phyloP scores from a whole-genome alignment of 371 early-diverging fungal species.

The Mortierella sp. region DNA sequence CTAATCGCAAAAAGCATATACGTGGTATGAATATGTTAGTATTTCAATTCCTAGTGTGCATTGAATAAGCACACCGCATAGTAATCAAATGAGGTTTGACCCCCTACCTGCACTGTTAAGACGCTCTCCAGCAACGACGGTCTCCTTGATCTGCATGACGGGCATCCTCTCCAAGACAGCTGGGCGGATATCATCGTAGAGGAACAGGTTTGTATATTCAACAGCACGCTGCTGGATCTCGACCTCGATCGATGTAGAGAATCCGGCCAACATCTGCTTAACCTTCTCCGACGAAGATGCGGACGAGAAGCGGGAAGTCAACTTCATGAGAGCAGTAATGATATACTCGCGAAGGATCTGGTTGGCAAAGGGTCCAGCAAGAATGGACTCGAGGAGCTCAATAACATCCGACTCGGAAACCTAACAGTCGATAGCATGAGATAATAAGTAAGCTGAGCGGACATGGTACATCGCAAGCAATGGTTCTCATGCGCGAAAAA shows the following conservation, averaged over 20 bases:
- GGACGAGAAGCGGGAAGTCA: slow-evolving; percentile 80
- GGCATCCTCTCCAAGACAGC: slow-evolving; percentile 97
- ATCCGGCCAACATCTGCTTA: slow-evolving; percentile 69
- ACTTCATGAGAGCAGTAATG: slow-evolving; percentile 90
- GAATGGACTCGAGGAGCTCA: slow-evolving; percentile 77
- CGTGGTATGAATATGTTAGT: background rate
- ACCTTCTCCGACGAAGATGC: slow-evolving; percentile 65
- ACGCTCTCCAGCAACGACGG: slow-evolving; percentile 47
- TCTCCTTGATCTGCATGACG: slow-evolving; percentile 77
- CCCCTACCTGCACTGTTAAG: slow-evolving; percentile 56
- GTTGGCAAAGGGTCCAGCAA: slow-evolving; percentile 86
- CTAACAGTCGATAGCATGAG: slow-evolving; percentile 29
- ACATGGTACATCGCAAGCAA: background rate
- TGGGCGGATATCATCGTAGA: slow-evolving; percentile 79
- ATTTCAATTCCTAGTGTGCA: background rate
- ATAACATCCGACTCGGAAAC: slow-evolving; percentile 83
- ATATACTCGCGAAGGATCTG: slow-evolving; percentile 85
- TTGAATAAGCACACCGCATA: background rate
- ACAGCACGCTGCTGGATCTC: slow-evolving; percentile 96
- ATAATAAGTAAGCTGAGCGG: too few species aligned
- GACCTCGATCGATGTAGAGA: slow-evolving; percentile 82
- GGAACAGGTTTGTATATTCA: slow-evolving; percentile 88
- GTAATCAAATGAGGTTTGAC: background rate
- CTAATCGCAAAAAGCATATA: slow-evolving; percentile 1
- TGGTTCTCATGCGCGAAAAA: background rate